Conservation (phyloP, 192 early-diverging fungal genomes). For the Podila horticola region DNA sequence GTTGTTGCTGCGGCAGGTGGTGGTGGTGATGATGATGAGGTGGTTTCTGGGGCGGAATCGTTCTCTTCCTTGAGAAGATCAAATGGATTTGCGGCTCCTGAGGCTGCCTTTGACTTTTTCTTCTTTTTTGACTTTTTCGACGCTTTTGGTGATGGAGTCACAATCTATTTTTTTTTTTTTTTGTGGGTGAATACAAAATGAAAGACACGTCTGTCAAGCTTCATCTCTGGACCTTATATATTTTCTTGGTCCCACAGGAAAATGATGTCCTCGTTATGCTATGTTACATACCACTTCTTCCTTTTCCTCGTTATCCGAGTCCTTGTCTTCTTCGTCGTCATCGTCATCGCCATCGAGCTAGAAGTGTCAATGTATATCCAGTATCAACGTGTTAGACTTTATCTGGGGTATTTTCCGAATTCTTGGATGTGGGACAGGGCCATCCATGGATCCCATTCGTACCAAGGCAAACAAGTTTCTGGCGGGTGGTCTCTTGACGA, state of each 20-base stretch:
- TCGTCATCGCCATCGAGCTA: constrained; percentile 65
- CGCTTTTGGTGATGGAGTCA: constrained; percentile 2
- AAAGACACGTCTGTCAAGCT: neutral
- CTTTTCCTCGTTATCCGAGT: constrained; percentile 36
- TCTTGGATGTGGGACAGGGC: too few species aligned
- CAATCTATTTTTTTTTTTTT: constrained; percentile 2
- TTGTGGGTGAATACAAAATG: neutral
- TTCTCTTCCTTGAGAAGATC: constrained; percentile 29
- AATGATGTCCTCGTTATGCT: neutral
- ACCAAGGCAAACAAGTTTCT: constrained; percentile 73
- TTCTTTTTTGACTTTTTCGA: constrained; percentile 69
- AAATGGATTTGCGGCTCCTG: constrained; percentile 27
- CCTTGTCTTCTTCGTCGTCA: constrained; percentile 51
- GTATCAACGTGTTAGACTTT: neutral
- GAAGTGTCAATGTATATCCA: neutral
- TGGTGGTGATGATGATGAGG: neutral
- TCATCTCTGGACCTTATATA: neutral
- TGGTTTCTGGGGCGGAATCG: constrained; percentile 1
- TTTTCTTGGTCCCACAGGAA: too few species aligned
- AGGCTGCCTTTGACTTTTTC: constrained; percentile 52
- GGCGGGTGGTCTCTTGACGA: constrained; percentile 37
- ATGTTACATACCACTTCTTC: constrained; percentile 10
- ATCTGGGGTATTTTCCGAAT: too few species aligned
- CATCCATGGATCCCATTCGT: constrained; percentile 6
- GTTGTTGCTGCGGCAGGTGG: neutral